Evolutionary conservation across 345 rosid genomes (phyloP), one percentile per base, ranked within the genome.

Genomic region (Geranium brycei): DNA sequence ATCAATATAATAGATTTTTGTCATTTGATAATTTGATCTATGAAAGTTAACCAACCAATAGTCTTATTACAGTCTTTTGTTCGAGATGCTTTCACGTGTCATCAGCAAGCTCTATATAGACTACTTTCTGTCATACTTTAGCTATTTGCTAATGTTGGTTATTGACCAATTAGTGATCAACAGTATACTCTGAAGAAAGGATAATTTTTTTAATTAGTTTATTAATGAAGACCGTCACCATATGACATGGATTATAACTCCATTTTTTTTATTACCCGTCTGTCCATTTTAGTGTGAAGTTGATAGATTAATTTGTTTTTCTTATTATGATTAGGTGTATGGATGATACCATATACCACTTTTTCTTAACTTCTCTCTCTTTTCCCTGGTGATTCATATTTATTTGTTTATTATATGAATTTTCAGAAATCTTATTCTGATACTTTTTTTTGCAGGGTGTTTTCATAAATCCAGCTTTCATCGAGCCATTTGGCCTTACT

Each of bases 401-500:
- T 35, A 35, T 3, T 35, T 35, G 41, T 35, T 35, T 35, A 4
- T 35, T 7, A 4, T 35, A 35, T 3, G 41, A 4, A 4, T 35
- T 4, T 35, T 32, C 59, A 41, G 58, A 3, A 67, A 51, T 51
- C 62, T 75, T 7, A 70, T 31, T 60, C 47, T 69, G 16, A 60
- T 69, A 69, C 61, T 62, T 38, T 64, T 64, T 59, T 64, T 15
- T 81, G 78, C 87, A 95, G 99, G 99, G 97, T 64, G 99, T 95
- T 62, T 95, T 95, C 78, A 87, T 95, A 67, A 95, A 95, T 82
- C 99, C 99, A 70, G 97, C 99, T 72, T 83, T 95, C 79, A 88
- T 91, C 1, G 99, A 95, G 77, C 99, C 99, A 16, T 92, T 92
- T 81, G 99, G 99, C 57, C 99, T 92, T 66, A 92, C 99, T 61